phyloP scores from a whole-genome alignment of 345 rosid genomes.

The Sapria himalayana region DNA sequence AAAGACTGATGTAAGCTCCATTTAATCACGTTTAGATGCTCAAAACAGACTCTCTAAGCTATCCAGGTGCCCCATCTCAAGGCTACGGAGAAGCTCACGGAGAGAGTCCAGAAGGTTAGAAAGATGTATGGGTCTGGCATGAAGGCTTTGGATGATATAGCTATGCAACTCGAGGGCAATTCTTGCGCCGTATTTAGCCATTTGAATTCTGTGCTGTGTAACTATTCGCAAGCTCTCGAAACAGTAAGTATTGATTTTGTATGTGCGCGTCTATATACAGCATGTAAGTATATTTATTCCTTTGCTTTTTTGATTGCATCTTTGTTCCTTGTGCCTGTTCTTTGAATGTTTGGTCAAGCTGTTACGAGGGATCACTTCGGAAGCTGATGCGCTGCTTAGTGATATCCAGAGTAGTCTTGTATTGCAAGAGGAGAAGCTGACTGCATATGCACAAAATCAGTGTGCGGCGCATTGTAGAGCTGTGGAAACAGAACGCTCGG shows the following conservation, averaged over 20 bases:
- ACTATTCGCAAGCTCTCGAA: slow-evolving; percentile 66
- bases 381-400: slow-evolving; percentile 59
- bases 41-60: too few relatives aligned
- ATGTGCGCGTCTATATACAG: too few relatives aligned
- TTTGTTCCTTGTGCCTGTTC: slow-evolving; percentile 8
- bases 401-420: slow-evolving; percentile 69
- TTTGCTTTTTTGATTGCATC: slow-evolving; percentile 1
- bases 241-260: slow-evolving; percentile 25
- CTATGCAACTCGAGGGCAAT: slow-evolving; percentile 61
- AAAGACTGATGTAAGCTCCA: slow-evolving; percentile 51
- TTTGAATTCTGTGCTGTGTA: slow-evolving; percentile 64
- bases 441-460: slow-evolving; percentile 59
- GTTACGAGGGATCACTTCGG: slow-evolving; percentile 67
- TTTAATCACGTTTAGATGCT: too few relatives aligned
- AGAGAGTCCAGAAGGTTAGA: slow-evolving; percentile 46
- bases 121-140: slow-evolving; percentile 53
- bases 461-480: slow-evolving; percentile 76
- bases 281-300: too few relatives aligned
- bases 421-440: slow-evolving; percentile 61
- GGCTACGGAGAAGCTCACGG: slow-evolving; percentile 80
- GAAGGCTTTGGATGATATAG: slow-evolving; percentile 57
- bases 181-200: slow-evolving; percentile 51
- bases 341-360: slow-evolving; percentile 31
- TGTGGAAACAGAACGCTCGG: slow-evolving; percentile 61
- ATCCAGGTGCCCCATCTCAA: too few relatives aligned